These are phyloP conservation scores for Fusarium siculi DNA, from an alignment of 2,329 filamentous ascomycete species.

Conservation along the genomic window DNA sequence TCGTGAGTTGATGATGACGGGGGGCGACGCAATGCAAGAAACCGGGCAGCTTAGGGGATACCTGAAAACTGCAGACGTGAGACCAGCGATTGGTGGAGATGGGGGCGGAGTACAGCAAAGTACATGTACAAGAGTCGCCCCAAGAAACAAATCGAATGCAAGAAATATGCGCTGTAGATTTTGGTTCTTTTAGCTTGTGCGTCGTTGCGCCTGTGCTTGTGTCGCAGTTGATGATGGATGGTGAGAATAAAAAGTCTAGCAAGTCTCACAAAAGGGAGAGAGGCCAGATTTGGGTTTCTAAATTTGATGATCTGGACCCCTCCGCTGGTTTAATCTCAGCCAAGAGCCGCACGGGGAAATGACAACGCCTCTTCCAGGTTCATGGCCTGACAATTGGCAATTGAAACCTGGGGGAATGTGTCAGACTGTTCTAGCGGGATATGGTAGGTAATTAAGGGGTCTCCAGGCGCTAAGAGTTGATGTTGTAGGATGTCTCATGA, in stretches of 20 bases:
- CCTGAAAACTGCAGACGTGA: slow-evolving; percentile 18
- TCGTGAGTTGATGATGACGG: slow-evolving; percentile 21
- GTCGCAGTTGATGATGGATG: slow-evolving; percentile 11
- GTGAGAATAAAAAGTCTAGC: slow-evolving; percentile 4
- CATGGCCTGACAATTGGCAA: slow-evolving; percentile 40
- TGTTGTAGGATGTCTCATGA: neutral
- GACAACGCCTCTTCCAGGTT: slow-evolving; percentile 30
- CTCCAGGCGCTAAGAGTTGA: slow-evolving; percentile 1
- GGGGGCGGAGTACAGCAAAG: slow-evolving; percentile 27
- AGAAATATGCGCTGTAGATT: slow-evolving; percentile 16
- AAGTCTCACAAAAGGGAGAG: neutral
- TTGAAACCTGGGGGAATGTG: slow-evolving; percentile 39
- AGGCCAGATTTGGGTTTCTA: slow-evolving; percentile 40
- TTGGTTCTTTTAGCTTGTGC: neutral
- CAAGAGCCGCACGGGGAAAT: slow-evolving; percentile 35
- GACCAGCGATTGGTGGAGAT: slow-evolving; percentile 34
- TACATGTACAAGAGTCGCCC: slow-evolving; percentile 27
- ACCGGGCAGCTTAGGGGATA: slow-evolving; percentile 27
- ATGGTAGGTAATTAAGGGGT: slow-evolving; percentile 12
- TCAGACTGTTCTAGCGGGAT: slow-evolving; percentile 37
- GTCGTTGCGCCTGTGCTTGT: neutral
- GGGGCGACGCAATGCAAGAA: slow-evolving; percentile 29
- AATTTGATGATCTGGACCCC: slow-evolving; percentile 29
- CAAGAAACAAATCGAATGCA: slow-evolving; percentile 33
- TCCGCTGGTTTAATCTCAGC: slow-evolving; percentile 28